phyloP scores from a whole-genome alignment of 2,329 filamentous ascomycete genomes.

The Talaromyces sp. region DNA sequence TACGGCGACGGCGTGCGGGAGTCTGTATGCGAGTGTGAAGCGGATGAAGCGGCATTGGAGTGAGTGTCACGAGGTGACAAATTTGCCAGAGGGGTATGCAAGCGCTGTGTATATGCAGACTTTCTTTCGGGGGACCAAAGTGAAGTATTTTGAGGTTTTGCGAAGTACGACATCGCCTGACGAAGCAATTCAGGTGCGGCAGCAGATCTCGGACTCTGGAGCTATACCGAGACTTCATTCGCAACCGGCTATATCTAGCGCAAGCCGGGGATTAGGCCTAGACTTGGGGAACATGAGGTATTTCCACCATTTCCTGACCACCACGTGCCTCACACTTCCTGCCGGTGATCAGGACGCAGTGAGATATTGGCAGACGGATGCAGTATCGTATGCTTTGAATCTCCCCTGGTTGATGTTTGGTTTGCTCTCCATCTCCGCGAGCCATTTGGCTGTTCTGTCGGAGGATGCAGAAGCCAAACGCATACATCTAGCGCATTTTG shows the following conservation, averaged over 20 bases:
- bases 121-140: constrained; percentile 16
- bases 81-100: neutral
- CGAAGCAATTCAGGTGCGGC: neutral
- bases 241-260: neutral
- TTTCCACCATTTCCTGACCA: constrained; percentile 11
- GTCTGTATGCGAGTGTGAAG: constrained; percentile 11
- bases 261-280: neutral
- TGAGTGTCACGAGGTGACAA: neutral
- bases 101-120: constrained; percentile 11
- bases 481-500: neutral
- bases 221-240: neutral
- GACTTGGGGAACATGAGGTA: constrained; percentile 7
- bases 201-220: neutral
- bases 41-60: constrained; percentile 12
- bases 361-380: constrained; percentile 9
- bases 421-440: constrained; percentile 9
- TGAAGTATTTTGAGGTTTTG: constrained; percentile 13
- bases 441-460: neutral
- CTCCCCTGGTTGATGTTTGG: constrained; percentile 10
- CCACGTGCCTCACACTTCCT: constrained; percentile 10
- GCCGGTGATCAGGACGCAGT: neutral
- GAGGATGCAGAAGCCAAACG: neutral
- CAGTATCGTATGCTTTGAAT: neutral
- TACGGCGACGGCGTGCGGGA: neutral
- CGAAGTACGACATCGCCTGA: neutral